These are phyloP conservation scores for Ophiocordyceps sinensis DNA, from an alignment of 2,329 filamentous ascomycete species.

Conservation along the genomic window DNA sequence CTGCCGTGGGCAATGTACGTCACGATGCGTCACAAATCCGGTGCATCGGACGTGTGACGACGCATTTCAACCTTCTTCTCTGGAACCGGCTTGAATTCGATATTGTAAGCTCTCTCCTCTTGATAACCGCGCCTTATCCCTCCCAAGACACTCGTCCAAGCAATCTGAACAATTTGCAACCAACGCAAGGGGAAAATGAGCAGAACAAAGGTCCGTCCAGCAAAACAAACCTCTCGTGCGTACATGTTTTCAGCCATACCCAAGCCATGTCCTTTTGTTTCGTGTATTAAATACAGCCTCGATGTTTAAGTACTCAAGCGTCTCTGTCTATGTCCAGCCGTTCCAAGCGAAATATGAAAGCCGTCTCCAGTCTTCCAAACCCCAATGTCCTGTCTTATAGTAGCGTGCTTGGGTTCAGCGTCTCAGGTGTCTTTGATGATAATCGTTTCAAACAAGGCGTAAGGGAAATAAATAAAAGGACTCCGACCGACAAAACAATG, in stretches of 20 bases:
- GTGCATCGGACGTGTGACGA: too few relatives aligned
- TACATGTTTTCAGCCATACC: conserved; percentile 19
- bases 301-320: conserved; percentile 10
- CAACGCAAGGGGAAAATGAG: conserved; percentile 4
- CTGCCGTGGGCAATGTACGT: too few relatives aligned
- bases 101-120: too few relatives aligned
- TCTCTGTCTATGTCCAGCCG: conserved; percentile 21
- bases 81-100: too few relatives aligned
- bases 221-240: conserved; percentile 17
- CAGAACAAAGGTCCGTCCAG: conserved; percentile 9
- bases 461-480: conserved; percentile 3
- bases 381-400: conserved; percentile 1
- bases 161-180: background rate
- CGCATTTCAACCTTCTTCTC: too few relatives aligned
- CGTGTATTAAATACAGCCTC: conserved; percentile 22
- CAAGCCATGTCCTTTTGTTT: conserved; percentile 18
- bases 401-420: background rate
- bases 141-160: background rate
- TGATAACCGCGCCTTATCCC: too few relatives aligned
- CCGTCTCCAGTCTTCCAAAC: conserved; percentile 5
- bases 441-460: background rate
- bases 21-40: too few relatives aligned
- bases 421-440: background rate
- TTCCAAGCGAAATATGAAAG: conserved; percentile 14
- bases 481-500: conserved; percentile 1